Conservation (phyloP, 495 filamentous ascomycete species). For the Entonaema liquescens region DNA sequence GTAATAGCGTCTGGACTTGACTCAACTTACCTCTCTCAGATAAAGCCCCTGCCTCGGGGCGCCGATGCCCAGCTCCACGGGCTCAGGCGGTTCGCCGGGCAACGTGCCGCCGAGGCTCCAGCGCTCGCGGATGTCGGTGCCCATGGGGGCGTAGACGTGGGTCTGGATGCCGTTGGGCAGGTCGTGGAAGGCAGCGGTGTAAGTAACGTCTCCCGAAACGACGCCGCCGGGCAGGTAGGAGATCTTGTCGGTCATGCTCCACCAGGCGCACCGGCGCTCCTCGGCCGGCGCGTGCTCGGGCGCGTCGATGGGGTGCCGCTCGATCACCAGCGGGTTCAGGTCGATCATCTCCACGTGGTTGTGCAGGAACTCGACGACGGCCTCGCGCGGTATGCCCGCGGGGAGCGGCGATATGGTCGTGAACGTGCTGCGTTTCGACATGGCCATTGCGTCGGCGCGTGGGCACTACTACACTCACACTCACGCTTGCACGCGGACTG, state of each 20-base stretch:
- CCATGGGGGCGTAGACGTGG: slow-evolving; percentile 73
- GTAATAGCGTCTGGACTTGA: too few species aligned
- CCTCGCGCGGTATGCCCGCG: slow-evolving; percentile 67
- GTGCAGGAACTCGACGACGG: slow-evolving; percentile 74
- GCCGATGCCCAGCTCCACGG: slow-evolving; percentile 67
- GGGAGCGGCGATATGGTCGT: slow-evolving; percentile 79
- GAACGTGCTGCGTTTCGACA: slow-evolving; percentile 66
- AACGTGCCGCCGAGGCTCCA: slow-evolving; percentile 71
- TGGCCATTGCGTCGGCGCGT: slow-evolving; percentile 39
- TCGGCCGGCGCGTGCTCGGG: slow-evolving; percentile 70
- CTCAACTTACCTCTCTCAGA: slow-evolving; percentile 62
- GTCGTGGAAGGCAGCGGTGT: slow-evolving; percentile 79
- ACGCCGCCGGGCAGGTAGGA: slow-evolving; percentile 74
- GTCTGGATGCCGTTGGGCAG: slow-evolving; percentile 73
- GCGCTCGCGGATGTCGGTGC: slow-evolving; percentile 73
- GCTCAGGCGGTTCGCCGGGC: slow-evolving; percentile 67
- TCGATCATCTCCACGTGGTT: slow-evolving; percentile 81
- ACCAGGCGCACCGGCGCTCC: slow-evolving; percentile 75
- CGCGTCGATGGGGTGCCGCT: slow-evolving; percentile 68
- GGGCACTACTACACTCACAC: background rate
- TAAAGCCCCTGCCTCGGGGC: slow-evolving; percentile 72
- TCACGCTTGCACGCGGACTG: too few species aligned
- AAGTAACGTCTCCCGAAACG: slow-evolving; percentile 71
- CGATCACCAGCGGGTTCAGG: slow-evolving; percentile 79
- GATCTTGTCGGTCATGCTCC: slow-evolving; percentile 74